Base-by-base conservation (phyloP, 1,284 basidiomycete genomes). In the Apiotrichum brassicae region DNA sequence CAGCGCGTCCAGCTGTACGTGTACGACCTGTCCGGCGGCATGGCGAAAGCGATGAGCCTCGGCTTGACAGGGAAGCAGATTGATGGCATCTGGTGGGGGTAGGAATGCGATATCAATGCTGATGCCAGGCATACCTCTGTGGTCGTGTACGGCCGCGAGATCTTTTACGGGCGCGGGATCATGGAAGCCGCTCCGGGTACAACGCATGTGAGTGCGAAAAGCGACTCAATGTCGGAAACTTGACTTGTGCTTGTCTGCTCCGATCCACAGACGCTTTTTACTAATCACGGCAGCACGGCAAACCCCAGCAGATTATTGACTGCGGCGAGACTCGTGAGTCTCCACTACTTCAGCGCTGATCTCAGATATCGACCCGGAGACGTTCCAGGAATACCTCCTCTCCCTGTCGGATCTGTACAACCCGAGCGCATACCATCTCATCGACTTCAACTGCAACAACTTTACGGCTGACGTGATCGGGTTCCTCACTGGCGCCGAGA, bases 121-220 rank as follows among this genome's bases (percentile, higher is more conserved):
- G 36, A 53, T 41, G 14, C 6, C 32, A 72, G 69, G 69, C 71
- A 95, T 72, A 93, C 91, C 0, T 88, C 85, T 20, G 81, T 95
- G 25, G 89, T 95, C 38, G 85, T 84, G 1, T 92, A 83, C 69
- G 82, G 82, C 3, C 83, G 82, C 60, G 92, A 95, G 65, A 77
- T 88, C 42, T 93, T 87, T 63, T 95, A 91, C 66, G 91, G 91
- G 1, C 87, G 84, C 62, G 92, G 91, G 7, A 89, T 95, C 49
- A 56, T 72, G 26, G 65, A 72, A 73, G 63, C 60, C 76, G 77
- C 23, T 79, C 89, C 89, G 0, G 88, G 88, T 13, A 76, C 76
- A 58, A 88, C 88, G 7, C 87, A 89, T 75, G 43, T 51, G 39
- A 54, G 64, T 20, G 38, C n/a, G n/a, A n/a, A n/a, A n/a, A n/a